Base-by-base conservation (phyloP, 192 early-diverging fungal genomes). In the Umbelopsis isabellina region DNA sequence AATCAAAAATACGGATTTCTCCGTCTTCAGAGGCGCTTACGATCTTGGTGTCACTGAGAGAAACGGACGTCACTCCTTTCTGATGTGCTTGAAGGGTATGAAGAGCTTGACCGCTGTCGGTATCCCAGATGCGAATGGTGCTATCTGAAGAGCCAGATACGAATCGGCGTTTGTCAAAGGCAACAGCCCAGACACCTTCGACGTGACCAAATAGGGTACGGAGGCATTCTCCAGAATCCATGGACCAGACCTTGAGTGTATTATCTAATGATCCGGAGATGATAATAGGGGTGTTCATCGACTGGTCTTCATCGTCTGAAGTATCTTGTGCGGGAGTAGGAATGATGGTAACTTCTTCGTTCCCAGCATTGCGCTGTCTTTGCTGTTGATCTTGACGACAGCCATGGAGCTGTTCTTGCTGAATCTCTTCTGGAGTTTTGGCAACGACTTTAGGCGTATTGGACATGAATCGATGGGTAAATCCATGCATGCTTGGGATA, bases 191-290 rank as follows among this genome's bases (percentile, higher is more conserved):
- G 11, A 95, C 87, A 44, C 92, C 93, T 65, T 95, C 91, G 9
- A 86, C 79, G 66, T 95, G 92, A 7, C 92, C 93, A 84, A 92
- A 92, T 20, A 97, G 72, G 1, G 91, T 92, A 53, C 84, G 84
- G 11, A 95, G 75, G 37, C 87, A 92, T 67, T 89, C 77, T 11
- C 94, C 96, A 1, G 90, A 88, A 49, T 90, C 86, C 18, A 94
- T 81, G 65, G 94, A 91, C 96, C 96, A 99, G n/a, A 99, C 84
- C 55, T 93, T 93, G 65, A 99, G 84, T 1, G 87, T 94, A 49
- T 90, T 88, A 69, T 98, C 98, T 8, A 93, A 79, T 15, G 90
- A 90, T 10, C 94, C 93, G 8, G 94, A 93, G 18, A 98, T 88
- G 68, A 97, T 80, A 12, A 90, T 76, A 7, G 83, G 79, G 18